Conservation (phyloP, 2,329 filamentous ascomycete genomes). For the Colletotrichum orchidophilum region DNA sequence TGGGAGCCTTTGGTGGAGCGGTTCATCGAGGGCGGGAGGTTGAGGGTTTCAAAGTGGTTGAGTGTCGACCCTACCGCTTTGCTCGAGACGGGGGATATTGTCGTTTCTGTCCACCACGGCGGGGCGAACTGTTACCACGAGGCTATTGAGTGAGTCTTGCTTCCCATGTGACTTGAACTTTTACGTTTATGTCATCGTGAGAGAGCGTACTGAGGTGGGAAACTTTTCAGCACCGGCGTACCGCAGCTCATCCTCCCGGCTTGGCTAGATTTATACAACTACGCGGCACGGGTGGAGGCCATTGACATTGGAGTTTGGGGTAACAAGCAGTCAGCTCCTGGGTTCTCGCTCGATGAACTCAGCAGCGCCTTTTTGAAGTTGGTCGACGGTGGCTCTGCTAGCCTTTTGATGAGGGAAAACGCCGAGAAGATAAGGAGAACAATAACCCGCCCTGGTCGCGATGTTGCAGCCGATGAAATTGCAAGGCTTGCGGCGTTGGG, state of each 20-base stretch:
- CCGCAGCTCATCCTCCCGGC: conserved; percentile 56
- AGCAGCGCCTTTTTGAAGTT: conserved; percentile 39
- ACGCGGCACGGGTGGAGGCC: conserved; percentile 52
- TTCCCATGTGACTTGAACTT: too few species aligned
- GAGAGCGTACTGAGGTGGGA: not conserved
- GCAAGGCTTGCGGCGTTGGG: not conserved
- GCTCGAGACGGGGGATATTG: conserved; percentile 46
- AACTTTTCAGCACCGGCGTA: conserved; percentile 47
- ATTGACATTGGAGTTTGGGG: conserved; percentile 53
- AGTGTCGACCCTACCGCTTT: conserved; percentile 44
- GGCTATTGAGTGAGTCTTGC: conserved; percentile 47
- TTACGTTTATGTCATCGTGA: not conserved
- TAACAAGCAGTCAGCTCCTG: conserved; percentile 45
- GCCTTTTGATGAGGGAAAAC: conserved; percentile 32
- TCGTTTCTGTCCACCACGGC: conserved; percentile 50
- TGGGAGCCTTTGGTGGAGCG: conserved; percentile 28
- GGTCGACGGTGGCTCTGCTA: conserved; percentile 27
- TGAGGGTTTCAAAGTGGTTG: conserved; percentile 42
- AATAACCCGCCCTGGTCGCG: conserved; percentile 15
- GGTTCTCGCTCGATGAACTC: conserved; percentile 40
- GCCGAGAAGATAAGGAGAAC: conserved; percentile 35
- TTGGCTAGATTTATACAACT: conserved; percentile 58
- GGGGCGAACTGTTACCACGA: conserved; percentile 55
- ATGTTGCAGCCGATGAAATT: conserved; percentile 27
- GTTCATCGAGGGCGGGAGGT: conserved; percentile 35